phyloP scores from a whole-genome alignment of 192 early-diverging fungal genomes.

The Mortierella antarctica region DNA sequence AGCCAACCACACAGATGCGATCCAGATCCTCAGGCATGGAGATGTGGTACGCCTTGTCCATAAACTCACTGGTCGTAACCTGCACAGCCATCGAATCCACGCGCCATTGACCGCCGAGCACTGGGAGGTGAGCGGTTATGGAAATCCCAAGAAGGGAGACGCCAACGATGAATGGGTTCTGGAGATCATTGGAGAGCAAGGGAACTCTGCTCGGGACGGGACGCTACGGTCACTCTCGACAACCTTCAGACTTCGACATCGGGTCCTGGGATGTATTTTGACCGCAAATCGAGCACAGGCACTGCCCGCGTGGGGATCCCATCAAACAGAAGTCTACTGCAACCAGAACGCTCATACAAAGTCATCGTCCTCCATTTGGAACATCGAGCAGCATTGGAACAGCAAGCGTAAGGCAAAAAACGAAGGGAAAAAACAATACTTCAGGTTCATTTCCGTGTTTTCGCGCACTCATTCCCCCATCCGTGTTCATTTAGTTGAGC shows the following conservation, averaged over 20 bases:
- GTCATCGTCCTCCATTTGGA: constrained; percentile 83
- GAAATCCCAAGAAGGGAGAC: constrained; percentile 80
- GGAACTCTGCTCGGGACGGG: constrained; percentile 62
- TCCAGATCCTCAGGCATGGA: constrained; percentile 79
- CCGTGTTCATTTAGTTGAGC: constrained; percentile 72
- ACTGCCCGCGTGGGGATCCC: constrained; percentile 95
- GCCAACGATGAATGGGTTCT: constrained; percentile 91
- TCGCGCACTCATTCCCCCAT: neutral
- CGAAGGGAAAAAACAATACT: neutral
- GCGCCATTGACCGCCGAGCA: constrained; percentile 78
- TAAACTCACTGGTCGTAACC: constrained; percentile 70
- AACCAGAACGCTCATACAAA: constrained; percentile 65
- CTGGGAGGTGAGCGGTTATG: constrained; percentile 92
- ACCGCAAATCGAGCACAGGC: constrained; percentile 64
- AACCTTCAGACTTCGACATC: constrained; percentile 81
- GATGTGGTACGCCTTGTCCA: constrained; percentile 87
- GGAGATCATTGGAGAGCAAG: constrained; percentile 72
- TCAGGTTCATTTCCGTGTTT: constrained; percentile 8
- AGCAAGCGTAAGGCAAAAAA: constrained; percentile 58
- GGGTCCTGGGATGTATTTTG: constrained; percentile 76
- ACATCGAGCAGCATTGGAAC: constrained; percentile 88
- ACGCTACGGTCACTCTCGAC: constrained; percentile 75
- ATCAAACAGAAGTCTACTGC: constrained; percentile 90
- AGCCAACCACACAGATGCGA: constrained; percentile 25
- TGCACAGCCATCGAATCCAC: constrained; percentile 85